A percentile compares a stretch with the other conserved stretches of the same genome.
Evolutionary conservation across 2,329 filamentous ascomycete species (phyloP).

Genomic region (Ophiostoma sp.): DNA sequence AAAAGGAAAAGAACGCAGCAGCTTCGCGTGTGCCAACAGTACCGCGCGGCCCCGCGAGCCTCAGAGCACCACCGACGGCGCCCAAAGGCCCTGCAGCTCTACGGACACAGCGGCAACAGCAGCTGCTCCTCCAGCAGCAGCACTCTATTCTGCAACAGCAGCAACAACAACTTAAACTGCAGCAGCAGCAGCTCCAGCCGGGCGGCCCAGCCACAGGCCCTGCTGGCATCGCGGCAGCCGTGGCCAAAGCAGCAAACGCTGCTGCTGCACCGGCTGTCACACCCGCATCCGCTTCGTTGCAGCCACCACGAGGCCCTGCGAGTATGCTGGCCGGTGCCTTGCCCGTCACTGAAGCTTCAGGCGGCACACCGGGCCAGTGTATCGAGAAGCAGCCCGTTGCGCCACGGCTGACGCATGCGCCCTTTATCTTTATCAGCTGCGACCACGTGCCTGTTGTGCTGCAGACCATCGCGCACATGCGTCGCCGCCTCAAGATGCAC

Average conservation of each 20-base stretch:
- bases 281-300: conserved; percentile 31
- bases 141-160: conserved; percentile 29
- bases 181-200: conserved; percentile 14
- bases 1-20: conserved; percentile 48
- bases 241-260: neutral
- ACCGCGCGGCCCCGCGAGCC: conserved; percentile 41
- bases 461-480: conserved; percentile 82
- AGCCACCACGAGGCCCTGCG: conserved; percentile 28
- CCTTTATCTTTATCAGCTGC: conserved; percentile 87
- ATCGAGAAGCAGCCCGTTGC: conserved; percentile 64
- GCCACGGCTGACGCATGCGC: conserved; percentile 66
- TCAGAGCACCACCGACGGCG: conserved; percentile 72
- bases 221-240: neutral
- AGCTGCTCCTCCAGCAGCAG: conserved; percentile 33
- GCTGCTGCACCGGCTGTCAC: neutral
- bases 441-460: conserved; percentile 80
- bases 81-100: conserved; percentile 74
- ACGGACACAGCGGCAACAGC: conserved; percentile 31
- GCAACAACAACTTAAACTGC: conserved; percentile 9
- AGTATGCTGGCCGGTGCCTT: conserved; percentile 30
- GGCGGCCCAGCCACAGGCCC: neutral
- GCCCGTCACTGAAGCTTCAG: conserved; percentile 23
- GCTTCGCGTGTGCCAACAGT: conserved; percentile 32
- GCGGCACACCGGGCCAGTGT: conserved; percentile 41
- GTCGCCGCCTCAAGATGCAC: conserved; percentile 80